Conservation (phyloP, 2,329 filamentous ascomycete species). For the Byssoonygena ceratinophila region DNA sequence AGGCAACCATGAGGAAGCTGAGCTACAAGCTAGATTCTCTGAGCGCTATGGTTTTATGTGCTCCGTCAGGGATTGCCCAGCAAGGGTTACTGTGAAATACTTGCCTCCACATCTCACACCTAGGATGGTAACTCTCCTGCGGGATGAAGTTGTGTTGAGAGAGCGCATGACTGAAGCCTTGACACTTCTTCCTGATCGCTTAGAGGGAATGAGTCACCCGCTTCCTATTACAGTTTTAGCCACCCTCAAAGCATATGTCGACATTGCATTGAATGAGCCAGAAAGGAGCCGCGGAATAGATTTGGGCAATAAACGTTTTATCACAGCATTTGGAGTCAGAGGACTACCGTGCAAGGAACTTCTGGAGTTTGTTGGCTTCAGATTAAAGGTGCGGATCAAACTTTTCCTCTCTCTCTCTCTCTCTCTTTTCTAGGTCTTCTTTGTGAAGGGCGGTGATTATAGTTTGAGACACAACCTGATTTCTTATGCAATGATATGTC, state of each 20-base stretch:
- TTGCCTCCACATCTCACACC: slow-evolving; percentile 42
- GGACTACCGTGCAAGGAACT: slow-evolving; percentile 44
- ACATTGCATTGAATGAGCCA: slow-evolving; percentile 45
- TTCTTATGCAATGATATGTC: neutral
- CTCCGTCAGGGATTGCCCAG: slow-evolving; percentile 48
- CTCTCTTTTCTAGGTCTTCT: neutral
- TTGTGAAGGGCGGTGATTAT: too few species aligned
- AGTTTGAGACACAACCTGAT: neutral
- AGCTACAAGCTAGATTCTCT: slow-evolving; percentile 25
- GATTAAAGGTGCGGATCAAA: slow-evolving; percentile 29
- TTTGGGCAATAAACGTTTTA: slow-evolving; percentile 53
- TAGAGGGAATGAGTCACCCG: slow-evolving; percentile 44
- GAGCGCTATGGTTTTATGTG: slow-evolving; percentile 49
- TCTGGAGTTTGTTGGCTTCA: slow-evolving; percentile 50
- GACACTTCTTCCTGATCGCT: slow-evolving; percentile 42
- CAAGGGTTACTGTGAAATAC: slow-evolving; percentile 43
- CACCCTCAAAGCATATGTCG: slow-evolving; percentile 50
- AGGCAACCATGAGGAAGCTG: too few species aligned
- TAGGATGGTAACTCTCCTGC: slow-evolving; percentile 43
- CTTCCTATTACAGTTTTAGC: slow-evolving; percentile 45
- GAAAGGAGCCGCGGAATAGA: slow-evolving; percentile 47
- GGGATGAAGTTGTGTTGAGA: slow-evolving; percentile 43
- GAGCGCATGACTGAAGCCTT: slow-evolving; percentile 46
- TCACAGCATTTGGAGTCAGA: slow-evolving; percentile 52
- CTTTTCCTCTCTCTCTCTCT: slow-evolving; percentile 8